phyloP scores from a whole-genome alignment of 805 yeast genomes.

The Ogataea philodendri region DNA sequence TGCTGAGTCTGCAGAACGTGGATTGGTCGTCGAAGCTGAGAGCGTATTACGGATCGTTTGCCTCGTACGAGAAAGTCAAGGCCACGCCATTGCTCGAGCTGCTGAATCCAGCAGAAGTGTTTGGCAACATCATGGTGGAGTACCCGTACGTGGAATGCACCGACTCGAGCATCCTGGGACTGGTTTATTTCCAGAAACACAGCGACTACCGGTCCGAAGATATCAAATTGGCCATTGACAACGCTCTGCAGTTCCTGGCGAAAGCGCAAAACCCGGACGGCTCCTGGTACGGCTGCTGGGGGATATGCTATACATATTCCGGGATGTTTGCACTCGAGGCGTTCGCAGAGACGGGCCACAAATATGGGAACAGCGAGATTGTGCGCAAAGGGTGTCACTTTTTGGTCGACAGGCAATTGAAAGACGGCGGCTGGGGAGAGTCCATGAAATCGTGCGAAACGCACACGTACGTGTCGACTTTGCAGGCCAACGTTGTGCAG shows the following conservation, averaged over 20 bases:
- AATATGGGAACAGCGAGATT: constrained; percentile 56
- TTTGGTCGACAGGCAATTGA: constrained; percentile 66
- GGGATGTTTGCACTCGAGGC: constrained; percentile 98
- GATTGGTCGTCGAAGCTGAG: constrained; percentile 38
- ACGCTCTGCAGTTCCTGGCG: constrained; percentile 72
- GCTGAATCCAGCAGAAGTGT: constrained; percentile 95
- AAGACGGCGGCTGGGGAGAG: constrained; percentile 98
- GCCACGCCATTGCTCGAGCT: constrained; percentile 74
- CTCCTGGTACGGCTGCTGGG: constrained; percentile 99
- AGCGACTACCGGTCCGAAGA: constrained; percentile 65
- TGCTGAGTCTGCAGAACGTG: constrained; percentile 72
- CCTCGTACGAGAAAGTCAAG: constrained; percentile 84
- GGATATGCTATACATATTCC: constrained; percentile 92
- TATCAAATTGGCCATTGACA: constrained; percentile 63
- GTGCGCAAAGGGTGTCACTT: constrained; percentile 85
- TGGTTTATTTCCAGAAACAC: constrained; percentile 69
- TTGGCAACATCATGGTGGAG: constrained; percentile 97
- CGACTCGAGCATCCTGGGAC: constrained; percentile 88
- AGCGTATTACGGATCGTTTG: constrained; percentile 86
- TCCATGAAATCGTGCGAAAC: constrained; percentile 88
- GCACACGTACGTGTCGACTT: constrained; percentile 61
- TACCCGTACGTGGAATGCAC: constrained; percentile 98
- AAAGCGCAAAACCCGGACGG: constrained; percentile 76
- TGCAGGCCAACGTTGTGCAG: constrained; percentile 71
- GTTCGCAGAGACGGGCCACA: constrained; percentile 62